These are phyloP conservation scores for Carex arenaria DNA, from an alignment of 202 grass and related monocot genomes.

Conservation along the genomic window DNA sequence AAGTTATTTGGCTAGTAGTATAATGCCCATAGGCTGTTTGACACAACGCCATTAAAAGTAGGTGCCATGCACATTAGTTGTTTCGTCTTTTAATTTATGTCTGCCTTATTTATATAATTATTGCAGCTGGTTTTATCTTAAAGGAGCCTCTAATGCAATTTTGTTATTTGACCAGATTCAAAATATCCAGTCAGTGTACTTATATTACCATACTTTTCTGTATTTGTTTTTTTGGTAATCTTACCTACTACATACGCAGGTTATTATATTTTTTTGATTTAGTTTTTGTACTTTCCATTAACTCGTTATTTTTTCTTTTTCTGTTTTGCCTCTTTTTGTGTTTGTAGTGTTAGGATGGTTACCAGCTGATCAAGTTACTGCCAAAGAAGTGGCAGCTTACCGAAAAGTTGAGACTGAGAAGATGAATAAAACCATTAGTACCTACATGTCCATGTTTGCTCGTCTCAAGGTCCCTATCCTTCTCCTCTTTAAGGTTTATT, in stretches of 20 bases:
- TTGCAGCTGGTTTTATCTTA: too few relatives aligned
- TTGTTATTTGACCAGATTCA: not conserved
- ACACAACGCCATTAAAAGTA: not conserved
- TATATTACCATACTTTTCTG: too few relatives aligned
- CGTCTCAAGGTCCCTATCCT: constrained; percentile 11
- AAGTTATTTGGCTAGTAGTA: not conserved
- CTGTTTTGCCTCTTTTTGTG: not conserved
- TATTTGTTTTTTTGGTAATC: too few relatives aligned
- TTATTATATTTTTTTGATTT: too few relatives aligned
- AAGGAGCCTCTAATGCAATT: too few relatives aligned
- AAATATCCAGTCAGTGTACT: not conserved
- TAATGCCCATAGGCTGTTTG: not conserved
- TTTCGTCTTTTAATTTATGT: too few relatives aligned
- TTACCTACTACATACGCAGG: too few relatives aligned
- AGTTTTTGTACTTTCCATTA: not conserved
- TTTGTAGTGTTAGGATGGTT: constrained; percentile 27
- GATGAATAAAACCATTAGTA: constrained; percentile 20
- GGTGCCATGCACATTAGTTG: too few relatives aligned
- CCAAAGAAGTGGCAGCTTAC: constrained; percentile 22
- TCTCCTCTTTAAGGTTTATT: not conserved
- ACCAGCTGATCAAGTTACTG: constrained; percentile 13
- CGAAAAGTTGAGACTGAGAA: constrained; percentile 23
- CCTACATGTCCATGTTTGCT: constrained; percentile 23
- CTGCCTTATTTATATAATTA: too few relatives aligned
- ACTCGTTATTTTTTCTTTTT: not conserved